Percentiles rank a stretch among this genome's conserved stretches.
Conservation (phyloP, 371 early-diverging fungal species). For the Batkoa obscura region DNA sequence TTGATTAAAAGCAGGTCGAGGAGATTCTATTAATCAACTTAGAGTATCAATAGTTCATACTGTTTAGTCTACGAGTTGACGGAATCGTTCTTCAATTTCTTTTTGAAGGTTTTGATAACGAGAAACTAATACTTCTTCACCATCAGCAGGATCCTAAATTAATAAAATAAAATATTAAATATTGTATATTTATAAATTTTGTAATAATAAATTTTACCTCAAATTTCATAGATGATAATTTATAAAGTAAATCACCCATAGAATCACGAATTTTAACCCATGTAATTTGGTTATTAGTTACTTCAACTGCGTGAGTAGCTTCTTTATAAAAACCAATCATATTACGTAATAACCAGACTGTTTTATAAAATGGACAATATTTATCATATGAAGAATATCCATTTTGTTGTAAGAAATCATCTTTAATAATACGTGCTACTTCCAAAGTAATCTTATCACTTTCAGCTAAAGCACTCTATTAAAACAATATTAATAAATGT, state of each 20-base stretch:
- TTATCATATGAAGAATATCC: conserved; percentile 99
- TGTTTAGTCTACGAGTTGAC: conserved; percentile 40
- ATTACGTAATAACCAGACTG: conserved; percentile 96
- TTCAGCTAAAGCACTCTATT: conserved; percentile 90
- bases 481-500: no score
- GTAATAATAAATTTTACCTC: no score
- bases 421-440: conserved; percentile 96
- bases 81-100: conserved; percentile 94
- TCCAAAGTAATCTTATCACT: conserved; percentile 98
- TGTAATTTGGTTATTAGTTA: conserved; percentile 68
- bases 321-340: conserved; percentile 93
- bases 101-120: conserved; percentile 70
- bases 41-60: background rate
- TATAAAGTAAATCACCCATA: conserved; percentile 87
- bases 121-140: conserved; percentile 65
- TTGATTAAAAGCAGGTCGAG: no score
- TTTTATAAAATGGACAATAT: conserved; percentile 99
- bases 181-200: no score
- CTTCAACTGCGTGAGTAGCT: conserved; percentile 86
- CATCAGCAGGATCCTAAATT: conserved; percentile 78
- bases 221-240: conserved; percentile 98
- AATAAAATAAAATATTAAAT: background rate
- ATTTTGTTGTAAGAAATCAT: conserved; percentile 99
- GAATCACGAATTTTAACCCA: conserved; percentile 92
- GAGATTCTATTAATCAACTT: background rate